Conservation (phyloP, 192 early-diverging fungal species). For the Entomortierella chlamydospora region DNA sequence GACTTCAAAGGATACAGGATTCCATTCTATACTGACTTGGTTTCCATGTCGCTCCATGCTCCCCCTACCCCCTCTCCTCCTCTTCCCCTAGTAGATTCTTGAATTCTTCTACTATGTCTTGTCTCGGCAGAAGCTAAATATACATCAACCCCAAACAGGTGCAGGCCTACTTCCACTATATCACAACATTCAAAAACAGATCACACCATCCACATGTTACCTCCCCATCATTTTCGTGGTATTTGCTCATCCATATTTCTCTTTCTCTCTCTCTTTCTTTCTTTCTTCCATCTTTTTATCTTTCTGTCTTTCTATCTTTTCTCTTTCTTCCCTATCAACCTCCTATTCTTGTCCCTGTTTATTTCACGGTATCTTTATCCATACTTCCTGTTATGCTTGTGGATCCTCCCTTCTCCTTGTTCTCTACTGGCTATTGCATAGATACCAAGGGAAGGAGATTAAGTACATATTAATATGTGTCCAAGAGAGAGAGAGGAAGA, state of each 20-base stretch:
- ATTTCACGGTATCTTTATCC: background rate
- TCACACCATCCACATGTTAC: slow-evolving; percentile 6
- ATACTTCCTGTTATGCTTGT: background rate
- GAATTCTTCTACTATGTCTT: too few species aligned
- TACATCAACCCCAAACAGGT: too few species aligned
- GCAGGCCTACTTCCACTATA: background rate
- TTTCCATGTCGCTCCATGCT: too few species aligned
- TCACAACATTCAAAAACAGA: slow-evolving; percentile 22
- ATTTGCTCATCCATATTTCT: slow-evolving; percentile 1
- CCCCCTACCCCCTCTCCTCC: too few species aligned
- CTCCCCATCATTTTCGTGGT: background rate
- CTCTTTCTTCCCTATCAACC: background rate
- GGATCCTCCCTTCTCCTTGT: background rate
- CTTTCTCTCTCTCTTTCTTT: too few species aligned
- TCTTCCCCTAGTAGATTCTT: too few species aligned
- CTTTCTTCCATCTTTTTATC: too few species aligned
- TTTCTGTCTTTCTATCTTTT: too few species aligned
- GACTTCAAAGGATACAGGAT: too few species aligned
- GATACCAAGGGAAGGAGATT: background rate
- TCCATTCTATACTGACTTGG: too few species aligned
- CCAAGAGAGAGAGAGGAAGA: background rate
- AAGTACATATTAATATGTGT: background rate
- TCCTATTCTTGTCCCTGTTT: background rate
- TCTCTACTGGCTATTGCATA: background rate
- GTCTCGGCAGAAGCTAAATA: too few species aligned